Conservation (phyloP, 345 rosid species). For the Populus deltoides region DNA sequence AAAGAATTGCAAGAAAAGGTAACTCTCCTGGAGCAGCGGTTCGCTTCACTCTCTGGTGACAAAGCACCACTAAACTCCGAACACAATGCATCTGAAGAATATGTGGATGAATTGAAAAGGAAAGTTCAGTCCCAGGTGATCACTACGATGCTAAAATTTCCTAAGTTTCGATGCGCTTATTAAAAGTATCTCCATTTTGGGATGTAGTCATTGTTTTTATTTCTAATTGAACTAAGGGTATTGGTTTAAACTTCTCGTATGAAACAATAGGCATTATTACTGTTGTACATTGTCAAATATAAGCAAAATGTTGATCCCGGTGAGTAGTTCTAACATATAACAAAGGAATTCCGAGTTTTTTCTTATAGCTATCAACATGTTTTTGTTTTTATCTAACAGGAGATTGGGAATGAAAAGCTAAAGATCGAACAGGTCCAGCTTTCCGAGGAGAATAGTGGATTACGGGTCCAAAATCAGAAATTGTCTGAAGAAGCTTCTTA, state of each 20-base stretch:
- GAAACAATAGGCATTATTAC: not conserved
- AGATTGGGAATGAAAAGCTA: constrained; percentile 72
- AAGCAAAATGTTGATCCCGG: not conserved
- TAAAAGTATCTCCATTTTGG: not conserved
- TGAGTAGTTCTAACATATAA: not conserved
- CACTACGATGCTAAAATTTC: constrained; percentile 13
- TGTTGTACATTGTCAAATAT: not conserved
- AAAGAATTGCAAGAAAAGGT: constrained; percentile 78
- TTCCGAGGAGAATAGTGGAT: constrained; percentile 86
- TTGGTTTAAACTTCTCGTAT: not conserved
- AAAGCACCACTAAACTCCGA: constrained; percentile 45
- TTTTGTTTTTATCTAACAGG: constrained; percentile 43
- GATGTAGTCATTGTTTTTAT: not conserved
- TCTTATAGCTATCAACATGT: not conserved
- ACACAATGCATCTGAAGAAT: constrained; percentile 43
- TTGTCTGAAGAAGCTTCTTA: constrained; percentile 95
- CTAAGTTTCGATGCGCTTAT: not conserved
- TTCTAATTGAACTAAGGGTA: not conserved
- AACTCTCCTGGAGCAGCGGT: constrained; percentile 58
- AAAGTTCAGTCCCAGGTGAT: constrained; percentile 81
- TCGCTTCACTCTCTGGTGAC: constrained; percentile 50
- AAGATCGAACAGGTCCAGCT: constrained; percentile 81
- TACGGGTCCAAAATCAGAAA: constrained; percentile 81
- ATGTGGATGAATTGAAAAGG: constrained; percentile 61
- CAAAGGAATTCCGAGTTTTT: not conserved